Evolutionary conservation across 768 basidiomycete species (phyloP).

Genomic region (Epithele typhae): DNA sequence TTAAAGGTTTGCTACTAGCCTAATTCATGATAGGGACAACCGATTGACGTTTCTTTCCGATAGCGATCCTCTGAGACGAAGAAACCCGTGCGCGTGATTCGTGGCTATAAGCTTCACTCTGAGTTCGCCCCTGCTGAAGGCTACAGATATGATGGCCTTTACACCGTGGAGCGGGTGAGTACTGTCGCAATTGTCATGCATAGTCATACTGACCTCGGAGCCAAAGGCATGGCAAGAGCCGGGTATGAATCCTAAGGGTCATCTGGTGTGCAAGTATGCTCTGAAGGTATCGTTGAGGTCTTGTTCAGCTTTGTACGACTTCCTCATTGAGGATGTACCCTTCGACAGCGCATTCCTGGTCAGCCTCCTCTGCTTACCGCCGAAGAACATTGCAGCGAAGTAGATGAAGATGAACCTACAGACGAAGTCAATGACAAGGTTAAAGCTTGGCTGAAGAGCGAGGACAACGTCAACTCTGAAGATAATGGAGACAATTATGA

Average conservation of each 20-base stretch:
- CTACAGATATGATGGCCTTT: conserved; percentile 91
- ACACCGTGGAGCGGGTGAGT: conserved; percentile 66
- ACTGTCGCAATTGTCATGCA: not conserved
- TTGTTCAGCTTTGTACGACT: too few species aligned
- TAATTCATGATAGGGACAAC: too few species aligned
- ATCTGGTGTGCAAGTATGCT: conserved; percentile 80
- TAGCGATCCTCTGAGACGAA: conserved; percentile 75
- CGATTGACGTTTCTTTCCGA: not conserved
- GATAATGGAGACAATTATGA: too few species aligned
- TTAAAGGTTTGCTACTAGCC: conserved; percentile 42
- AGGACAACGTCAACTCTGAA: too few species aligned
- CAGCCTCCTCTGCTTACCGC: conserved; percentile 42
- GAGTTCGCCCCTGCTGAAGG: conserved; percentile 78
- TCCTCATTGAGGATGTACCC: too few species aligned
- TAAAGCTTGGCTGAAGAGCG: too few species aligned
- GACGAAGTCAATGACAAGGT: not conserved
- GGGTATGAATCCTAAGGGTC: conserved; percentile 65
- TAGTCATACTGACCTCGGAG: not conserved
- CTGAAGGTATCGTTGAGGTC: too few species aligned
- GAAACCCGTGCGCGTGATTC: conserved; percentile 82
- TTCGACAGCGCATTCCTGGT: conserved; percentile 51
- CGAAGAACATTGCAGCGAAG: too few species aligned
- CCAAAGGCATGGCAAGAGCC: conserved; percentile 67
- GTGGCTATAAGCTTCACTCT: conserved; percentile 75
- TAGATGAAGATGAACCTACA: too few species aligned